These are phyloP conservation scores for Lathyrus oleraceus DNA, from an alignment of 306 rosid genomes.

Conservation along the genomic window DNA sequence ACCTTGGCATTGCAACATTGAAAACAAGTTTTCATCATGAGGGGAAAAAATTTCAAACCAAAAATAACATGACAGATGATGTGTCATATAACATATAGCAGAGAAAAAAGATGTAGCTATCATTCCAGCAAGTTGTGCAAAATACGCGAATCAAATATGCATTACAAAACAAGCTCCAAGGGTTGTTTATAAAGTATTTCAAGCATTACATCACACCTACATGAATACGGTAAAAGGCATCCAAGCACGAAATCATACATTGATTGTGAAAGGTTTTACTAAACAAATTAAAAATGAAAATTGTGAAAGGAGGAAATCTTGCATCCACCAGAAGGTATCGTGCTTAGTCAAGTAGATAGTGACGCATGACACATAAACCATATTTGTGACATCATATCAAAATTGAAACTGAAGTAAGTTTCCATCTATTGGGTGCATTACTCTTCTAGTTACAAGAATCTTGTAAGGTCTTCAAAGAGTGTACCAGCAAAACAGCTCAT, in stretches of 20 bases:
- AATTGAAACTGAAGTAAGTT: not conserved
- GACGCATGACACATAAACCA: not conserved
- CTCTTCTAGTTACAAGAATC: slow-evolving; percentile 1
- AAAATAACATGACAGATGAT: not conserved
- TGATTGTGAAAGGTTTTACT: slow-evolving; percentile 12
- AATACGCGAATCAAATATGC: not conserved
- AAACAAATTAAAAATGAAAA: not conserved
- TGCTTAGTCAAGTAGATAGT: not conserved
- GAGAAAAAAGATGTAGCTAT: slow-evolving; percentile 6
- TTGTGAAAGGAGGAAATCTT: not conserved
- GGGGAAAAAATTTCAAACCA: not conserved
- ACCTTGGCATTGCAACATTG: not conserved
- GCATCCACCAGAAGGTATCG: not conserved
- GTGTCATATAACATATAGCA: not conserved
- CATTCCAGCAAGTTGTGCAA: slow-evolving; percentile 12
- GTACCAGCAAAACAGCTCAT: not conserved
- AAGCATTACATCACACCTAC: not conserved
- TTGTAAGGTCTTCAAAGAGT: not conserved
- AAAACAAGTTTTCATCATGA: not conserved
- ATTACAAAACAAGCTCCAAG: slow-evolving; percentile 1
- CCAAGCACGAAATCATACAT: not conserved
- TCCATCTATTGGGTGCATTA: not conserved
- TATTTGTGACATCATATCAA: not conserved
- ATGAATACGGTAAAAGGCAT: not conserved
- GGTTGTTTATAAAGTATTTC: not conserved